Conservation (phyloP, 2,329 filamentous ascomycete species). For the Trichoderma sp. region DNA sequence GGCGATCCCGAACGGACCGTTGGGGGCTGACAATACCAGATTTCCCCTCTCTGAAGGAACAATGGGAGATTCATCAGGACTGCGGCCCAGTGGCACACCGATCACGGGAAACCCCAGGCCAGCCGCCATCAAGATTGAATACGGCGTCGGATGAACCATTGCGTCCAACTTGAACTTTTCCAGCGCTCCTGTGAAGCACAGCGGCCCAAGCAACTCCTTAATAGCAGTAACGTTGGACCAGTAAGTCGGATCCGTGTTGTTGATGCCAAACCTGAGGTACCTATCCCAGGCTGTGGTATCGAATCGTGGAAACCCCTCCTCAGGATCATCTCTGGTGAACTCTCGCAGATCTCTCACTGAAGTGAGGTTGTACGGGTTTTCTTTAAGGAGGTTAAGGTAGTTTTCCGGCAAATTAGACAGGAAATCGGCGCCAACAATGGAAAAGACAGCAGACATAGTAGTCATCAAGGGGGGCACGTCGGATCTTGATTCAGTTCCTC, state of each 20-base stretch:
- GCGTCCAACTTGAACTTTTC: neutral
- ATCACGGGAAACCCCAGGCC: neutral
- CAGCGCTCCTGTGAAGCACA: neutral
- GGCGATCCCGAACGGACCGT: slow-evolving; percentile 57
- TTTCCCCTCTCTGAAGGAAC: slow-evolving; percentile 48
- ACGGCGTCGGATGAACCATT: neutral
- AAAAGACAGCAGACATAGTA: neutral
- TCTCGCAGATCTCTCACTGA: neutral
- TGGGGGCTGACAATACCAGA: slow-evolving; percentile 52
- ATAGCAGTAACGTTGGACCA: neutral
- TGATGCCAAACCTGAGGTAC: neutral
- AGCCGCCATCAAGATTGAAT: neutral
- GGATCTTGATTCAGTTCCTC: neutral
- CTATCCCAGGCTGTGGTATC: neutral
- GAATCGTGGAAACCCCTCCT: neutral
- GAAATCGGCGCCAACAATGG: neutral
- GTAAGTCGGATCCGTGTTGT: neutral
- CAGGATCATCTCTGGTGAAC: neutral
- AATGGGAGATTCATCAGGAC: neutral
- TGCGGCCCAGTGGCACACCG: neutral
- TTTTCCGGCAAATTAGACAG: neutral
- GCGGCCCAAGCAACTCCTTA: neutral
- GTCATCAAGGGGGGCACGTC: no score
- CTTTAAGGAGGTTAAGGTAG: neutral
- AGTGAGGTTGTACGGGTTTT: neutral